phyloP scores from a whole-genome alignment of 1,139 yeast genomes.

The Pneumocystis wakefieldiae region DNA sequence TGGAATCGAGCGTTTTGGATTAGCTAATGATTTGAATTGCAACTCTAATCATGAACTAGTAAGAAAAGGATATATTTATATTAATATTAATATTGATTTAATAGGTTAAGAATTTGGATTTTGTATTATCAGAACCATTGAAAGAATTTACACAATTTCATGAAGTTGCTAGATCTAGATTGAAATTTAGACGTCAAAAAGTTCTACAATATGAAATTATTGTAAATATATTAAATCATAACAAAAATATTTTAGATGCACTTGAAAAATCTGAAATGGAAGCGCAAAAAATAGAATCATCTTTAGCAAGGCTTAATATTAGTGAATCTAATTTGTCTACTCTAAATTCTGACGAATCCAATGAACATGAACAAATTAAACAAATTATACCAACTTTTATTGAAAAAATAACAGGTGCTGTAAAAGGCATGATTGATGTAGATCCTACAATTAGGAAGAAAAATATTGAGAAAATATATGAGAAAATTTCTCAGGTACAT shows the following conservation, averaged over 20 bases:
- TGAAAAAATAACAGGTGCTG: conserved; percentile 43
- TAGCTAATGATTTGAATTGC: conserved; percentile 59
- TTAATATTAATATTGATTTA: neutral
- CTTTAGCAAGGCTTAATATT: conserved; percentile 8
- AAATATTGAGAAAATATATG: conserved; percentile 36
- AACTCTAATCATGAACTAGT: conserved; percentile 53
- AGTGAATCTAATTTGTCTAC: conserved; percentile 2
- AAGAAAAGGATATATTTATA: conserved; percentile 19
- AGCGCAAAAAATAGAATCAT: conserved; percentile 28
- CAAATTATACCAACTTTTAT: conserved; percentile 13
- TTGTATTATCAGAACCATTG: conserved; percentile 68
- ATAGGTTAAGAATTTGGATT: conserved; percentile 34
- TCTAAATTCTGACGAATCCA: conserved; percentile 15
- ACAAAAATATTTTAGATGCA: conserved; percentile 23
- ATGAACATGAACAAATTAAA: conserved; percentile 19
- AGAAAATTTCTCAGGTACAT: conserved; percentile 32
- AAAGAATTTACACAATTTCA: conserved; percentile 73
- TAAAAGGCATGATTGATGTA: conserved; percentile 53
- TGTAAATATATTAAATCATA: conserved; percentile 37
- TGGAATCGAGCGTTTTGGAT: conserved; percentile 61
- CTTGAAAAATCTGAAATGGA: conserved; percentile 30
- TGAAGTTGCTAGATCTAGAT: conserved; percentile 46
- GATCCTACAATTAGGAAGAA: conserved; percentile 54
- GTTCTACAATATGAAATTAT: conserved; percentile 49
- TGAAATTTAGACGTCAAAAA: conserved; percentile 57